Base-by-base conservation (phyloP, 805 yeast genomes). In the Yarrowia bubula region DNA sequence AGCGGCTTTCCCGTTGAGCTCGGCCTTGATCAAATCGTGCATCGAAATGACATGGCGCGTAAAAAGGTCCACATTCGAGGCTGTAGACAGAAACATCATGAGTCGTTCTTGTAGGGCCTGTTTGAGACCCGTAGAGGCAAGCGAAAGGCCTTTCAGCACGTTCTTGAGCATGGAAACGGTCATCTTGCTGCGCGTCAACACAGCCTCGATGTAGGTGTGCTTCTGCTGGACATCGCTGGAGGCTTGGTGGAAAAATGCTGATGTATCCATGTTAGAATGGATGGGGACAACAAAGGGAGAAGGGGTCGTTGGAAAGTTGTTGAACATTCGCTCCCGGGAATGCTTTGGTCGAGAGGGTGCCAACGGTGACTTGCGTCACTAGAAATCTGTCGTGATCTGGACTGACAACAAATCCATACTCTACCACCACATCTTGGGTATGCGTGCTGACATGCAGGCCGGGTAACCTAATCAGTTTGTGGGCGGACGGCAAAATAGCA, bases 121-220 rank as follows among this genome's bases (percentile, higher is more conserved):
- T 74, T 90, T 90, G 42, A 85, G 76, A 0, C 95, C 96, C 6
- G 80, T 71, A 9, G 77, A 70, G 1, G 84, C 74, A 17, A 87
- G 73, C 1, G 82, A 81, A 15, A 86, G 70, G 1, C 38, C 51
- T 31, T 70, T 67, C n/a, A 75, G 70, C 22, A 76, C 67, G 9
- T 31, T 33, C 57, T 73, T 75, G 33, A 77, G 74, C 53, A 71
- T 70, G 7, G 70, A 64, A 1, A 77, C 73, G 17, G 73, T 71
- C 66, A 75, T 68, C 10, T 15, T n/a, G 35, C 6, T 5, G 17
- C 47, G 47, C 13, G 17, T 10, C 14, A 55, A 10, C 17, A 55
- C 61, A 13, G 47, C 31, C 3, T 31, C 10, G 4, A 55, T 31
- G 46, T 53, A 53, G 22, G 37, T 38, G 15, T 41, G 13, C 31